A percentile compares a stretch with the other conserved stretches of the same genome.
phyloP scores from a whole-genome alignment of 208 protist genomes.

The Naegleria gruberi region DNA sequence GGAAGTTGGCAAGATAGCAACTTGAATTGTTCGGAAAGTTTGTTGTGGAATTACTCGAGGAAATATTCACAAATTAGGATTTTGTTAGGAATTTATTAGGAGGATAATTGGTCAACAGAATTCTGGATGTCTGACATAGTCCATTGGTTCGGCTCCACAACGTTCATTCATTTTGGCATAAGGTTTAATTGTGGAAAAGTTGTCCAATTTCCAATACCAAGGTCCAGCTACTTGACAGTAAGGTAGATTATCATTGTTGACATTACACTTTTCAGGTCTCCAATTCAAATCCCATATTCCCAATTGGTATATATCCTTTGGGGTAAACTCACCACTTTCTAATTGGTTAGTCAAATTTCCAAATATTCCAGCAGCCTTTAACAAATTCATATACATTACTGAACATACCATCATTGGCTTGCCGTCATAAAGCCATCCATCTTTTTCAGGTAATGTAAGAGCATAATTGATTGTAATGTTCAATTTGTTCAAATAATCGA shows the following conservation, averaged over 20 bases:
- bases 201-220: neutral
- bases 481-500: neutral
- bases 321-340: neutral
- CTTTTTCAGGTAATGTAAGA: neutral
- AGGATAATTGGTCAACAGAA: neutral
- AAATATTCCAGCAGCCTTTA: neutral
- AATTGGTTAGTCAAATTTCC: neutral
- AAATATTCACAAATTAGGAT: no score
- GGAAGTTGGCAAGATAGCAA: no score
- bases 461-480: neutral
- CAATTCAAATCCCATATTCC: neutral
- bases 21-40: no score
- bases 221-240: neutral
- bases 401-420: neutral
- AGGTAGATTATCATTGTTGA: neutral
- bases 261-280: neutral
- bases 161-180: neutral
- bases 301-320: constrained; percentile 3
- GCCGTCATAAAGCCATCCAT: neutral
- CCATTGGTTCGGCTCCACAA: neutral
- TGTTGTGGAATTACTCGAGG: no score
- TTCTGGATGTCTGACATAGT: neutral
- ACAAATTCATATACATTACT: neutral
- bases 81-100: no score
- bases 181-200: neutral